Percentiles rank a stretch among this genome's conserved stretches.
These are phyloP conservation scores for Yamadazyma diospyri DNA, from an alignment of 1,139 yeast genomes.

Conservation along the genomic window DNA sequence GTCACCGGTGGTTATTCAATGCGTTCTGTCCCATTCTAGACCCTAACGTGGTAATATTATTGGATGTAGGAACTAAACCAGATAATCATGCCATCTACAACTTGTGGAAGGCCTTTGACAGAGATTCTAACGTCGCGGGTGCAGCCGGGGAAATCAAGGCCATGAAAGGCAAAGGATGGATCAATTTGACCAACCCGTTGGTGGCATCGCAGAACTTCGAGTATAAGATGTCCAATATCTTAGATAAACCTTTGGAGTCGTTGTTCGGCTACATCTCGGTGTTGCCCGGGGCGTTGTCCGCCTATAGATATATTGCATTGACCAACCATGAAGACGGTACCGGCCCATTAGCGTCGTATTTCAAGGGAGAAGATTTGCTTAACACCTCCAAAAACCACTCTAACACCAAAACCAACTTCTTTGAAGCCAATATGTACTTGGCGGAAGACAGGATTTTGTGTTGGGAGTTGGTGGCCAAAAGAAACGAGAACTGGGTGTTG, in stretches of 20 bases:
- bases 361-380: slow-evolving; percentile 77
- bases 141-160: slow-evolving; percentile 97
- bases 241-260: slow-evolving; percentile 93
- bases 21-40: slow-evolving; percentile 87
- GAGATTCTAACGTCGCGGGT: slow-evolving; percentile 95
- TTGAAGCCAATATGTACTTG: slow-evolving; percentile 93
- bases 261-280: slow-evolving; percentile 91
- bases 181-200: slow-evolving; percentile 77
- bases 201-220: slow-evolving; percentile 97
- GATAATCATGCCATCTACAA: slow-evolving; percentile 82
- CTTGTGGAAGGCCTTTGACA: slow-evolving; percentile 94
- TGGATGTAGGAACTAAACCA: slow-evolving; percentile 94
- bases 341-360: slow-evolving; percentile 85
- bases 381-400: slow-evolving; percentile 26
- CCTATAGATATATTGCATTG: slow-evolving; percentile 87
- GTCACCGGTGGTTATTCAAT: slow-evolving; percentile 93
- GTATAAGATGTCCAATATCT: slow-evolving; percentile 90
- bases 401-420: slow-evolving; percentile 61
- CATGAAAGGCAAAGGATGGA: slow-evolving; percentile 85
- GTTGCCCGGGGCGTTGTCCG: slow-evolving; percentile 94
- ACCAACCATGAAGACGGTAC: slow-evolving; percentile 85
- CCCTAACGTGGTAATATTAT: slow-evolving; percentile 79
- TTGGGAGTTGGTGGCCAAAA: slow-evolving; percentile 94
- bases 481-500: slow-evolving; percentile 83
- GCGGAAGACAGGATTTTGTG: slow-evolving; percentile 97